Conservation (phyloP, 2,329 filamentous ascomycete species). For the Calonectria honghensis region DNA sequence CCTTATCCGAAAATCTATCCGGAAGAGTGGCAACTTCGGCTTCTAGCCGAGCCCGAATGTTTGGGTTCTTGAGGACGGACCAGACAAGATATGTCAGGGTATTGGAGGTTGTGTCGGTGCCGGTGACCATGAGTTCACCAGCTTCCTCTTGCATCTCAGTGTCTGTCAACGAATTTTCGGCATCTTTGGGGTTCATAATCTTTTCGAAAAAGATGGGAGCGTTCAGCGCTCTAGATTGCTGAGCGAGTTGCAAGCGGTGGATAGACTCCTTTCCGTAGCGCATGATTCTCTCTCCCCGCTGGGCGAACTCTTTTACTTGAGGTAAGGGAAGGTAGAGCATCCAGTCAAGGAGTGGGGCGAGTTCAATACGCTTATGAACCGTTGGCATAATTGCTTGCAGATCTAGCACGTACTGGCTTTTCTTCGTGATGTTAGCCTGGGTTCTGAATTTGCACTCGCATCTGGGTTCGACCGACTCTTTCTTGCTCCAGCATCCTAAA, state of each 20-base stretch:
- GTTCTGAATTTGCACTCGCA: not conserved
- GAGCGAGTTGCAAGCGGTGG: constrained; percentile 14
- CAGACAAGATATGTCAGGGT: constrained; percentile 20
- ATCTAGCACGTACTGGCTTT: constrained; percentile 24
- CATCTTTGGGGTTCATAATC: constrained; percentile 26
- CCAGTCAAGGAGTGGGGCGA: constrained; percentile 2
- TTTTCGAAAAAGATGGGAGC: constrained; percentile 25
- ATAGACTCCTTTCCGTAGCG: constrained; percentile 27
- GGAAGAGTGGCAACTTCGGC: constrained; percentile 17
- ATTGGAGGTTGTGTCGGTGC: constrained; percentile 22
- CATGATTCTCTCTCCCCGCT: constrained; percentile 7
- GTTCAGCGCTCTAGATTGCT: constrained; percentile 6
- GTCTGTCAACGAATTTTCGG: not conserved
- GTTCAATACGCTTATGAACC: constrained; percentile 23
- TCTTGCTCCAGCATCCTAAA: constrained; percentile 29
- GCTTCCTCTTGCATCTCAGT: constrained; percentile 21
- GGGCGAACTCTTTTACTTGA: constrained; percentile 7
- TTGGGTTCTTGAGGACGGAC: constrained; percentile 3
- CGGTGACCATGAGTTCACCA: constrained; percentile 16
- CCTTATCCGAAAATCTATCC: not conserved
- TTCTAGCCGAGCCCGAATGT: not conserved
- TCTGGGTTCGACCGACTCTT: not conserved
- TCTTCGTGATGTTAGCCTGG: not conserved
- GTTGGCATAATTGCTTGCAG: constrained; percentile 16
- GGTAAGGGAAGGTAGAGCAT: constrained; percentile 16